phyloP scores from a whole-genome alignment of 2,329 filamentous ascomycete genomes.

The Botrytis fabae region DNA sequence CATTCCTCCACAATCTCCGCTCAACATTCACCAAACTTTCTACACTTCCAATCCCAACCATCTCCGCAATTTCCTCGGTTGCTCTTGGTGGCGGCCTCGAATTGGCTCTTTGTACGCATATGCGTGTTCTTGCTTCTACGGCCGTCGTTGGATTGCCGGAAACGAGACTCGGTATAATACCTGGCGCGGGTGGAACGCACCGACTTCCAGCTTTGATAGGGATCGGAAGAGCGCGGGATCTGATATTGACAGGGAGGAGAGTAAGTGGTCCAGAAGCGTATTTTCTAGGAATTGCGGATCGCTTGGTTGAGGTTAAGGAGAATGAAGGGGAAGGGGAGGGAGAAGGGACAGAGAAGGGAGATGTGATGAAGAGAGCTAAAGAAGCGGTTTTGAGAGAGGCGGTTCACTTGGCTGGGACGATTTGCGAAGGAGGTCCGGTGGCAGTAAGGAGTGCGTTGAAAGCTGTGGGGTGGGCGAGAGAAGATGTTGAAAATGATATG shows the following conservation, averaged over 20 bases:
- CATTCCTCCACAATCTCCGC: conserved; percentile 77
- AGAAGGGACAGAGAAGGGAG: conserved; percentile 42
- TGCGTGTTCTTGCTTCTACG: conserved; percentile 82
- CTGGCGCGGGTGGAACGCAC: conserved; percentile 90
- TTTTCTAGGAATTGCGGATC: conserved; percentile 84
- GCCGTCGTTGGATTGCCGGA: conserved; percentile 83
- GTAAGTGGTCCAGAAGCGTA: conserved; percentile 84
- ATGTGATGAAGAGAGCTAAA: conserved; percentile 58
- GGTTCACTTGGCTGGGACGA: conserved; percentile 75
- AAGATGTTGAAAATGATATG: conserved; percentile 81
- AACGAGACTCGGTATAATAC: conserved; percentile 89
- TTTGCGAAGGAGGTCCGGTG: conserved; percentile 86
- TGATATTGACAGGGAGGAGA: conserved; percentile 86
- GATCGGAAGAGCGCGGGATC: conserved; percentile 75
- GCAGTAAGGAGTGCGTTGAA: conserved; percentile 77
- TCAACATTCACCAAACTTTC: conserved; percentile 72
- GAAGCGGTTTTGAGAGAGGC: conserved; percentile 72
- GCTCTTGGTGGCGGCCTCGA: conserved; percentile 94
- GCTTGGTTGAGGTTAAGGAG: conserved; percentile 73
- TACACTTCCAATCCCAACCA: conserved; percentile 80
- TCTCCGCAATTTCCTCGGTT: conserved; percentile 80
- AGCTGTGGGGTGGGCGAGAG: conserved; percentile 71
- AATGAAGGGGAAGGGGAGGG: conserved; percentile 45
- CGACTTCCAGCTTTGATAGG: conserved; percentile 83
- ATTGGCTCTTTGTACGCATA: conserved; percentile 82